Evolutionary conservation across 306 rosid genomes (phyloP), one percentile per base, ranked within the genome.

Genomic region (Pyrus betulifolia): DNA sequence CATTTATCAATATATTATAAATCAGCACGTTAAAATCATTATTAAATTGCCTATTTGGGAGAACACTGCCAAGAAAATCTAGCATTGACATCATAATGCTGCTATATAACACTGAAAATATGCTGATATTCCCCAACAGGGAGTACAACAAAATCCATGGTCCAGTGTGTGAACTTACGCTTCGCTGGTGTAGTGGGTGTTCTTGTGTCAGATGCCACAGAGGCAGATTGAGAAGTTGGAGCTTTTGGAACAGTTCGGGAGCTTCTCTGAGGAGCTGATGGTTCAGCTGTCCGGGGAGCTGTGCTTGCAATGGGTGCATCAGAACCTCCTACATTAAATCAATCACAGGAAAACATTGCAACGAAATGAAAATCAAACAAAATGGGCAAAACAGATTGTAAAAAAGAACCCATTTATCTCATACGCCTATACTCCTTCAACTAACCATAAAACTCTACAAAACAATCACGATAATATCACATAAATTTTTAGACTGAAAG

Each of bases 181-280:
- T 86, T 93, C 0, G 85, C 66, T 25, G 90, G 89, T 75, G 90
- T 85, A 44, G 82, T 45, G 38, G 88, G 87, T 55, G 79, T 74
- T 33, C 78, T 70, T 25, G 82, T 11, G 42, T 84, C 88, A 14
- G 89, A 73, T 80, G 71, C 89, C 88, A 87, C 1, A 62, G 93
- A 46, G 80, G 96, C 46, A 68, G 77, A 75, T 74, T 86, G 89
- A 74, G 96, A 80, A 82, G 97, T 82, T 70, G 96, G 94, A 83
- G 83, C 91, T 72, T 88, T 92, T 0, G 89, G 88, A 86, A 87
- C 91, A 82, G 77, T 77, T 84, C 87, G 76, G 65, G 80, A 19
- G 78, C 90, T 85, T 85, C 87, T 87, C 70, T 80, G 98, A 22
- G 89, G 25, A 54, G 84, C 78, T 60, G 88, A 69, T 35, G 88